Base-by-base conservation (phyloP, 108 stramenopile genomes). In the Nitzschia sp. region DNA sequence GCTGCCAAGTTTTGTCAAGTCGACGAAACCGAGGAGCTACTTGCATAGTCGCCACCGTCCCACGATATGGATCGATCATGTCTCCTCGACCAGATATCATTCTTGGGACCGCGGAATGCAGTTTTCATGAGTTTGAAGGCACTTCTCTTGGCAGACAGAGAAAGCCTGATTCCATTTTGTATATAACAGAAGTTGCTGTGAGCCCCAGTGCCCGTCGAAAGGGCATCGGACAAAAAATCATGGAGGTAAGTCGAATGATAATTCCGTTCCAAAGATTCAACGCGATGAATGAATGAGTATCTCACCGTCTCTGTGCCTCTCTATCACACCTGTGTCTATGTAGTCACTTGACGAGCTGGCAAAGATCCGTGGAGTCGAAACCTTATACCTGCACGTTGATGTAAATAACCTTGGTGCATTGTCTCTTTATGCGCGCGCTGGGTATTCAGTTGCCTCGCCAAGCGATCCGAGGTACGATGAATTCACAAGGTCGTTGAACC, bases 181-280 rank as follows among this genome's bases (percentile, higher is more conserved):
- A 94, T 50, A 66, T 94, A 0, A 94, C 93, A 5, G 93, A 92
- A 84, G 93, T 94, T 0, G 90, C 90, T 5, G 93, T 91, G 5
- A 59, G 71, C 34, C 66, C 89, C 1, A 58, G 46, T 3, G 77
- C 69, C 5, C 77, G 93, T 25, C 75, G 89, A 75, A 71, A 72
- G 44, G 93, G 93, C 8, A 82, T 85, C 66, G 93, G 88, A 21
- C 63, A 53, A 15, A 73, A 74, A 26, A 54, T 88, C 1, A 55
- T 87, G 63, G 54, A 75, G 66, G 85, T 77, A 48, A 53, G 58
- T 15, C 8, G 9, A n/a, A 9, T n/a, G n/a, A n/a, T n/a, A n/a
- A n/a, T n/a, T n/a, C n/a, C n/a, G n/a, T n/a, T n/a, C 38, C 38
- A 41, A 41, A 13, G 11, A 41, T 41, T 6, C 13, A 13, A 41